Evolutionary conservation across 2,329 filamentous ascomycete species (phyloP).

Genomic region (Calonectria montana): DNA sequence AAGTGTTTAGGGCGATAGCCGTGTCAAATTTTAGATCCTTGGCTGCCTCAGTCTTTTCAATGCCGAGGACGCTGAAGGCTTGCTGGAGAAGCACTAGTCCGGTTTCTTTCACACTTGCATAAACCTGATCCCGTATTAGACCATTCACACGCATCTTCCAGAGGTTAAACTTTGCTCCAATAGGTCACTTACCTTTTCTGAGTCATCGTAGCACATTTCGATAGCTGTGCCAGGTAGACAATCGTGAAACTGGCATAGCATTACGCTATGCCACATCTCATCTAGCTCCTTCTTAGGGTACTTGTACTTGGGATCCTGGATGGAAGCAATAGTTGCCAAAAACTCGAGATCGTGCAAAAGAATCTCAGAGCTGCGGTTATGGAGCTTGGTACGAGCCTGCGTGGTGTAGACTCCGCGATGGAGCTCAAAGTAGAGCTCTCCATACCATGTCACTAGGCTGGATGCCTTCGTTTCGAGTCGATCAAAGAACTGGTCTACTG

Average conservation of each 20-base stretch:
- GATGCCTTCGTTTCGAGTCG: slow-evolving; percentile 80
- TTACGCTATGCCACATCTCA: slow-evolving; percentile 91
- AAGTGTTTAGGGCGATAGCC: slow-evolving; percentile 80
- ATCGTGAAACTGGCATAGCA: slow-evolving; percentile 98
- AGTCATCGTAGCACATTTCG: slow-evolving; percentile 98
- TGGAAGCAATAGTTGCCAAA: slow-evolving; percentile 84
- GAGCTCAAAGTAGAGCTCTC: slow-evolving; percentile 97
- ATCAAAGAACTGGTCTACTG: slow-evolving; percentile 95
- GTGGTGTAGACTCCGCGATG: slow-evolving; percentile 98
- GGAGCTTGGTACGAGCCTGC: slow-evolving; percentile 95
- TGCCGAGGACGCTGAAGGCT: slow-evolving; percentile 73
- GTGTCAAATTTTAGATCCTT: background rate
- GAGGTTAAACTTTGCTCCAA: background rate
- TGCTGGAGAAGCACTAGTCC: slow-evolving; percentile 79
- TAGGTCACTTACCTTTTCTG: slow-evolving; percentile 71
- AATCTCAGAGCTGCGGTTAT: slow-evolving; percentile 88
- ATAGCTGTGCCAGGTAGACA: slow-evolving; percentile 95
- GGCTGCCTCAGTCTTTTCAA: slow-evolving; percentile 46
- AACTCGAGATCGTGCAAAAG: slow-evolving; percentile 89
- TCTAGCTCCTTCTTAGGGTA: slow-evolving; percentile 95
- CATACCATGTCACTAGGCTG: slow-evolving; percentile 94
- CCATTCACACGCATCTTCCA: too few species aligned
- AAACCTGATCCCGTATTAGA: slow-evolving; percentile 64
- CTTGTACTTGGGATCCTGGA: slow-evolving; percentile 78
- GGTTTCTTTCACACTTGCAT: slow-evolving; percentile 82